These are phyloP conservation scores for Parastagonospora nodorum DNA, from an alignment of 2,329 filamentous ascomycete species.

Conservation along the genomic window DNA sequence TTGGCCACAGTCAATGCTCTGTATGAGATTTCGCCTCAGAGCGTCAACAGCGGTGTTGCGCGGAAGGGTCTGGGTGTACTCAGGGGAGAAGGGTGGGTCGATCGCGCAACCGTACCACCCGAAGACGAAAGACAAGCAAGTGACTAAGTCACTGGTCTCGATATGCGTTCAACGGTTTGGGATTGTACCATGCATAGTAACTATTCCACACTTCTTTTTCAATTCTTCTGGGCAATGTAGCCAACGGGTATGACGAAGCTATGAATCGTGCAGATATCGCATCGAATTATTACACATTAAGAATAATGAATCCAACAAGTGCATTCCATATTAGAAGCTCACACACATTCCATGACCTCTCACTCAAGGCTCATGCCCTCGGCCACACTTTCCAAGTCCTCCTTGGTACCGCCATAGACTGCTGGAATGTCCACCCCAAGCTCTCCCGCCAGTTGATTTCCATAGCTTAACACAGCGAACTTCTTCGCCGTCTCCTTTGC, in stretches of 20 bases:
- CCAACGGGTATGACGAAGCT: no score
- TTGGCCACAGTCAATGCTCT: constrained; percentile 78
- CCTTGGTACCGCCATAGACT: constrained; percentile 78
- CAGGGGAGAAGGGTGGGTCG: constrained; percentile 75
- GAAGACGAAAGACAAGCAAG: constrained; percentile 13
- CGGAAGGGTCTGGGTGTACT: constrained; percentile 76
- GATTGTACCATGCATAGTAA: constrained; percentile 2
- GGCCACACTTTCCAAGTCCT: constrained; percentile 51
- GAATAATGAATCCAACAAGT: no score
- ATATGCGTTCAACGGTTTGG: constrained; percentile 1
- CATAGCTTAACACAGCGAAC: constrained; percentile 59
- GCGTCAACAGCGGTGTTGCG: constrained; percentile 69
- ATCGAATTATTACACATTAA: no score
- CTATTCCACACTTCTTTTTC: no score
- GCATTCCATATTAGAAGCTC: no score
- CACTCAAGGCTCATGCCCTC: constrained; percentile 48
- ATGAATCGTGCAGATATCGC: no score
- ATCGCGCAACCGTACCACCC: constrained; percentile 54
- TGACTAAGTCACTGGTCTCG: constrained; percentile 3
- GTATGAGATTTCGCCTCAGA: constrained; percentile 72
- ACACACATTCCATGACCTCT: neutral
- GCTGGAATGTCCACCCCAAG: constrained; percentile 71
- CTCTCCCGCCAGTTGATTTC: constrained; percentile 69
- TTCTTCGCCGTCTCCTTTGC: constrained; percentile 56
- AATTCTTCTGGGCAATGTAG: no score